Base-by-base conservation (phyloP, 176 grass and related monocot species). In the Cenchrus purpureus region DNA sequence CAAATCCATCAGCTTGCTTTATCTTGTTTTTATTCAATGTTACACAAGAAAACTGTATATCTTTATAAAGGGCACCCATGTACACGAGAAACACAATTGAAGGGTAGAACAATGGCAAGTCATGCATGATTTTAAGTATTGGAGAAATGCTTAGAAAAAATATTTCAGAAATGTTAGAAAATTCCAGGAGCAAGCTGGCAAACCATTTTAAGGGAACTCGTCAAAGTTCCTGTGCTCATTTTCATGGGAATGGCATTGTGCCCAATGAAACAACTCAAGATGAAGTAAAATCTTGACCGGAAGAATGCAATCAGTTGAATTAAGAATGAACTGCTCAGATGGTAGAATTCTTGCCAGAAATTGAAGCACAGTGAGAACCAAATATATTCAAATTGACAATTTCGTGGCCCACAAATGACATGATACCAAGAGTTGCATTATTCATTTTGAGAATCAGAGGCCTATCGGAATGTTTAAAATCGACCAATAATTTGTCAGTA, bases 261-360 rank as follows among this genome's bases (percentile, higher is more conserved):
- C 11, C 43, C 17, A 60, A 65, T 56, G 19, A 51, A 79, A 64
- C 25, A 50, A 14, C 51, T 67, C 71, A 40, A 28, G 16, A 34
- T 87, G 9, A 82, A 51, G 28, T 17, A 49, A 76, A 62, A 63
- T 37, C n/a, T 29, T 7, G 37, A 3, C 13, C 29, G 8, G 20
- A 80, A 79, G 56, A 55, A 98, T 61, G 55, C 48, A 7, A 65
- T 78, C 66, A 56, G 45, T 65, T 55, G 22, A 83, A 52, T 31
- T 61, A 88, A 52, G 74, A 77, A n/a, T 54, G 43, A 69, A 14
- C 10, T 68, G 42, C 60, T 55, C 60, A 68, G 74, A 89, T 88
- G 37, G 95, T 87, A 40, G 37, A 40, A 67, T 98, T 98, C 90
- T 98, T 92, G 69, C 60, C 61, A 85, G 25, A 20, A 52, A 56